Evolutionary conservation across 192 early-diverging fungal species (phyloP).

Genomic region (Backusella mclennaniae): DNA sequence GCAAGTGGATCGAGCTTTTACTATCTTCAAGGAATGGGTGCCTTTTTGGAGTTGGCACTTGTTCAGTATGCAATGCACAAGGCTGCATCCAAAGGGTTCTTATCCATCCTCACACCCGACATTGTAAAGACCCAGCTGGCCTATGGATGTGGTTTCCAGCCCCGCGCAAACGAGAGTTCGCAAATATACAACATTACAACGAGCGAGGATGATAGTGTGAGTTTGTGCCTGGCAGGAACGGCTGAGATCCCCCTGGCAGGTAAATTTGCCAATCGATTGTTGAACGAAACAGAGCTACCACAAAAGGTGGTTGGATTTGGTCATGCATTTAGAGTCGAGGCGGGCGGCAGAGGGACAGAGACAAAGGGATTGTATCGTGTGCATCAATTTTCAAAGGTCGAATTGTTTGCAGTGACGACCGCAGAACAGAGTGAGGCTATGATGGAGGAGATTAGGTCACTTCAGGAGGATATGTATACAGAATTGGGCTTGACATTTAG

Average conservation of each 20-base stretch:
- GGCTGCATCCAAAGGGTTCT: conserved; percentile 67
- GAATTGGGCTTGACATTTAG: conserved; percentile 78
- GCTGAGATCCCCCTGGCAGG: conserved; percentile 91
- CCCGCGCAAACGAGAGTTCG: conserved; percentile 64
- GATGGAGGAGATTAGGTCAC: conserved; percentile 64
- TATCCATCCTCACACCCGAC: conserved; percentile 77
- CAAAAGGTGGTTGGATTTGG: conserved; percentile 75
- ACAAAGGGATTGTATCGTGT: conserved; percentile 86
- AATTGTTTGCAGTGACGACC: conserved; percentile 75
- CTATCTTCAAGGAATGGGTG: conserved; percentile 79
- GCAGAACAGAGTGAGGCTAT: conserved; percentile 62
- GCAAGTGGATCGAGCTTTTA: conserved; percentile 83
- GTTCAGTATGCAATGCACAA: conserved; percentile 80
- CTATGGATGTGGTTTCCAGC: conserved; percentile 87
- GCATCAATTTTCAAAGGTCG: conserved; percentile 93
- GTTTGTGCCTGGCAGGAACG: conserved; percentile 78
- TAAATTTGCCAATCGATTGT: conserved; percentile 65
- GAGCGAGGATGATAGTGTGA: conserved; percentile 22
- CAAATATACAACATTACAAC: conserved; percentile 76
- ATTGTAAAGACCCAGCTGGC: conserved; percentile 74
- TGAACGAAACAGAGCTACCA: conserved; percentile 57
- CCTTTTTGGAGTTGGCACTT: conserved; percentile 81
- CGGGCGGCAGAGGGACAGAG: conserved; percentile 75
- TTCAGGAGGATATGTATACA: conserved; percentile 75
- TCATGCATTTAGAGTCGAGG: conserved; percentile 87